These are phyloP conservation scores for Pisolithus thermaeus DNA, from an alignment of 1,284 basidiomycete species.

Conservation along the genomic window DNA sequence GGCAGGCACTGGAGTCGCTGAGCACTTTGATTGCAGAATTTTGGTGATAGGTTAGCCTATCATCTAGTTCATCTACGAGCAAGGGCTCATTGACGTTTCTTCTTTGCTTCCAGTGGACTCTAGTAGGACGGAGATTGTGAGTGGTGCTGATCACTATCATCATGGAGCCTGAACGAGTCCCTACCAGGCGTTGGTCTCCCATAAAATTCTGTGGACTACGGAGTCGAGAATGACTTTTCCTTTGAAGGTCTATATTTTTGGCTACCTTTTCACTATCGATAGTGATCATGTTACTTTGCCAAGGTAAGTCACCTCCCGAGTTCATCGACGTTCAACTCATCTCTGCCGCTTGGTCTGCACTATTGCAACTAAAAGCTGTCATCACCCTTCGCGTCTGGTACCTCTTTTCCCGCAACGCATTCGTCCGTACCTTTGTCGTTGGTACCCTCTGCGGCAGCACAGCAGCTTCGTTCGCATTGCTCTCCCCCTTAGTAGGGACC, in stretches of 20 bases:
- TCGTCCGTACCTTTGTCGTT: slow-evolving; percentile 2
- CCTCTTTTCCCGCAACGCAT: slow-evolving; percentile 4
- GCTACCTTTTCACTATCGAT: neutral
- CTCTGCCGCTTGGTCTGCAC: neutral
- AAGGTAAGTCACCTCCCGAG: neutral
- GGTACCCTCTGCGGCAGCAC: neutral
- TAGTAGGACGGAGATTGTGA: too few species aligned
- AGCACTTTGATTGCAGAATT: neutral
- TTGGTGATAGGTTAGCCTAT: neutral
- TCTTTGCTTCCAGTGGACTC: too few species aligned
- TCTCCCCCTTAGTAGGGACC: neutral
- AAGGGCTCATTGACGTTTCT: too few species aligned
- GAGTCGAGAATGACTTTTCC: too few species aligned
- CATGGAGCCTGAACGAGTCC: too few species aligned
- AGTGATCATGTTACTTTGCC: slow-evolving; percentile 5
- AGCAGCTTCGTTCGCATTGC: neutral
- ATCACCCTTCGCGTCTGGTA: slow-evolving; percentile 11
- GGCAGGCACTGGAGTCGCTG: too few species aligned
- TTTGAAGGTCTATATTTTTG: neutral
- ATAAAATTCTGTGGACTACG: too few species aligned
- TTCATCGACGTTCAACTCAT: neutral
- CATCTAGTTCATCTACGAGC: too few species aligned
- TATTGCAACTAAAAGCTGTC: slow-evolving; percentile 1
- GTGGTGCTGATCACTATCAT: too few species aligned
- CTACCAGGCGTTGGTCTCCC: too few species aligned